Evolutionary conservation across 768 basidiomycete genomes (phyloP).

Genomic region (Termitomyces sp.): DNA sequence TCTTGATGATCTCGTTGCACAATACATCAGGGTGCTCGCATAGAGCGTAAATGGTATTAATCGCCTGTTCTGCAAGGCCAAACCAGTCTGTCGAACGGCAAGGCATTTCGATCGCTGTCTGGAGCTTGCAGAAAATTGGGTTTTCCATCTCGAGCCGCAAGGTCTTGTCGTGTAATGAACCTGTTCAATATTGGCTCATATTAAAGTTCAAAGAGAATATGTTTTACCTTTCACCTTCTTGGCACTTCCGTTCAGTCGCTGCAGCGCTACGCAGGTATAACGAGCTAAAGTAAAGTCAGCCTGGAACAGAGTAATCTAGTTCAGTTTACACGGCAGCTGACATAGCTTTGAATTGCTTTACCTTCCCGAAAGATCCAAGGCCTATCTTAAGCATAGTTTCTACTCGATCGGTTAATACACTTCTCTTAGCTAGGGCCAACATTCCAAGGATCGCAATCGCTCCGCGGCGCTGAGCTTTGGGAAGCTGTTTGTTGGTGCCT

Average conservation of each 20-base stretch:
- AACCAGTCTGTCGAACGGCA: constrained; percentile 93
- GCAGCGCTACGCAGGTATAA: constrained; percentile 91
- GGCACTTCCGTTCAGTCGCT: constrained; percentile 86
- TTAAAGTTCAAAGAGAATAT: not conserved
- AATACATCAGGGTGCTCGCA: constrained; percentile 89
- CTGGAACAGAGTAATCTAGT: constrained; percentile 29
- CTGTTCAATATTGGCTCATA: constrained; percentile 27
- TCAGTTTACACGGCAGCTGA: not conserved
- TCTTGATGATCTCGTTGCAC: constrained; percentile 76
- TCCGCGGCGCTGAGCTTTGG: constrained; percentile 82
- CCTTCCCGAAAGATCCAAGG: constrained; percentile 79
- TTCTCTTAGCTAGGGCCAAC: constrained; percentile 82
- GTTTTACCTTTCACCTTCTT: constrained; percentile 93
- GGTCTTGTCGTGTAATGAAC: constrained; percentile 83
- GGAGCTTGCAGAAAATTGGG: constrained; percentile 77
- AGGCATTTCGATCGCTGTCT: constrained; percentile 74
- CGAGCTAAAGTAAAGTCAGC: constrained; percentile 83
- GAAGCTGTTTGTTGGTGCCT: constrained; percentile 76
- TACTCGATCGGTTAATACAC: constrained; percentile 69
- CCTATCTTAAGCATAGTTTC: constrained; percentile 85
- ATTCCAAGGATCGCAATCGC: constrained; percentile 97
- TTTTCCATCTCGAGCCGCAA: constrained; percentile 85
- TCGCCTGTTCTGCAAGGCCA: constrained; percentile 90
- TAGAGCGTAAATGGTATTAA: constrained; percentile 93
- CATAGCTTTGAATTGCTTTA: constrained; percentile 19